Percentiles rank a stretch among this genome's conserved stretches.
Evolutionary conservation across 208 protist genomes (phyloP).

Genomic region (Phytomonas serpens): DNA sequence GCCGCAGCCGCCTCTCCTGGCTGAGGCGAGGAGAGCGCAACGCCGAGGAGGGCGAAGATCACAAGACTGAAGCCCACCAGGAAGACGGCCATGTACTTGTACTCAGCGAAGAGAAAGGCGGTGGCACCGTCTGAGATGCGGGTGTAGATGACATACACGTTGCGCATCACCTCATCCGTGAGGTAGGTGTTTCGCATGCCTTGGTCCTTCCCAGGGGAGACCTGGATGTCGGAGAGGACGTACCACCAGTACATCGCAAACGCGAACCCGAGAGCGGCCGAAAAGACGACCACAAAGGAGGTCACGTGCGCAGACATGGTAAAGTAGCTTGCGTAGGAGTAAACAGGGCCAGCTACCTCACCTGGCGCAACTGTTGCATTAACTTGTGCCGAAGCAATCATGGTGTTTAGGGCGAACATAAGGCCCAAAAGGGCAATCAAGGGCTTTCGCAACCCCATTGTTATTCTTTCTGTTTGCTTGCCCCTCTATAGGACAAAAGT

Average conservation of each 20-base stretch:
- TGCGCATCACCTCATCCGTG: conserved; percentile 80
- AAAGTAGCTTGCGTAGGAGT: neutral
- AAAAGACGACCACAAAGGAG: conserved; percentile 35
- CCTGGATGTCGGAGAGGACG: conserved; percentile 30
- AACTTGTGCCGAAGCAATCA: too few species aligned
- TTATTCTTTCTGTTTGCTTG: neutral
- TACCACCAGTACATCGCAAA: conserved; percentile 49
- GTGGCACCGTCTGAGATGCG: conserved; percentile 72
- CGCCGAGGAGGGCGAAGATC: conserved; percentile 72
- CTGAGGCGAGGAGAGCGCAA: conserved; percentile 43
- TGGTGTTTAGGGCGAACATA: neutral
- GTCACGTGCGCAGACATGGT: conserved; percentile 19
- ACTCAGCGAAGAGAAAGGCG: conserved; percentile 73
- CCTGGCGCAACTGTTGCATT: too few species aligned
- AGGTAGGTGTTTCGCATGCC: conserved; percentile 57
- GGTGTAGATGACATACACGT: conserved; percentile 75
- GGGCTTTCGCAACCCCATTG: neutral
- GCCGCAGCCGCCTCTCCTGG: conserved; percentile 11
- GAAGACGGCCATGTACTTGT: conserved; percentile 84
- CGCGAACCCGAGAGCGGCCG: conserved; percentile 24
- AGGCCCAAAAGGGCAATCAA: neutral
- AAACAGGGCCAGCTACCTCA: too few species aligned
- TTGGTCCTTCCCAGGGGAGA: conserved; percentile 40
- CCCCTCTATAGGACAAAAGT: neutral
- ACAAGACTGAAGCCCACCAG: conserved; percentile 61